Conservation (phyloP, 2,329 filamentous ascomycete species). For the Aspergillus brasiliensis region DNA sequence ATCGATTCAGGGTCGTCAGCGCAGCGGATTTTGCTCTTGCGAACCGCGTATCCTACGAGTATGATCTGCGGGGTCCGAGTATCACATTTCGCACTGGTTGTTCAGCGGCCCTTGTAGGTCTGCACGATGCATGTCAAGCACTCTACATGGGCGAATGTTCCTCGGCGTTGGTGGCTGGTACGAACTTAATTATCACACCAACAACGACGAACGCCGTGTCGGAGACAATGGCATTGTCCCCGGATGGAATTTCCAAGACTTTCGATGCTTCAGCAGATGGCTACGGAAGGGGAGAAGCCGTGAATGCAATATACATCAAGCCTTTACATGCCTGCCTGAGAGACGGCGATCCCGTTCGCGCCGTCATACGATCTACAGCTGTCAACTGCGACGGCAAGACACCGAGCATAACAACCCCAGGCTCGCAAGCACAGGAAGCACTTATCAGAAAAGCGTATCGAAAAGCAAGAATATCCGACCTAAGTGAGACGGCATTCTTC, state of each 20-base stretch:
- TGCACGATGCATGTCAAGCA: conserved; percentile 35
- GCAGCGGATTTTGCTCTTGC: conserved; percentile 23
- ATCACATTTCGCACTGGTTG: conserved; percentile 39
- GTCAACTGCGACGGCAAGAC: conserved; percentile 34
- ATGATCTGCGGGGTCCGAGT: conserved; percentile 26
- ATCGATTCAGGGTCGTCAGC: conserved; percentile 18
- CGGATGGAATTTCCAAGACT: conserved; percentile 28
- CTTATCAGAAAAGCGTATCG: conserved; percentile 13
- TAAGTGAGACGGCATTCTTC: conserved; percentile 13
- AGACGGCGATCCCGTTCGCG: conserved; percentile 35
- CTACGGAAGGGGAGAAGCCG: conserved; percentile 35
- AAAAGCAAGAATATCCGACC: conserved; percentile 1
- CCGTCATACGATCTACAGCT: conserved; percentile 35
- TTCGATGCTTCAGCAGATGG: conserved; percentile 33
- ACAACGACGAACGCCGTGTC: conserved; percentile 29
- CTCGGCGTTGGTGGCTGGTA: conserved; percentile 36
- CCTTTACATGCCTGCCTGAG: conserved; percentile 27
- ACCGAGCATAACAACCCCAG: conserved; percentile 20
- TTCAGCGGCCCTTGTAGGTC: conserved; percentile 33
- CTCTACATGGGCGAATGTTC: conserved; percentile 13
- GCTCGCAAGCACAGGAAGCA: conserved; percentile 16
- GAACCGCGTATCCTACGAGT: conserved; percentile 28
- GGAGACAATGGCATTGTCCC: conserved; percentile 38
- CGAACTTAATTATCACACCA: conserved; percentile 36
- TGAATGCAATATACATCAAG: conserved; percentile 35